Percentiles rank a stretch among this genome's conserved stretches.
Evolutionary conservation across 257 asterid genomes (phyloP).

Genomic region (Marsdenia floribunda): DNA sequence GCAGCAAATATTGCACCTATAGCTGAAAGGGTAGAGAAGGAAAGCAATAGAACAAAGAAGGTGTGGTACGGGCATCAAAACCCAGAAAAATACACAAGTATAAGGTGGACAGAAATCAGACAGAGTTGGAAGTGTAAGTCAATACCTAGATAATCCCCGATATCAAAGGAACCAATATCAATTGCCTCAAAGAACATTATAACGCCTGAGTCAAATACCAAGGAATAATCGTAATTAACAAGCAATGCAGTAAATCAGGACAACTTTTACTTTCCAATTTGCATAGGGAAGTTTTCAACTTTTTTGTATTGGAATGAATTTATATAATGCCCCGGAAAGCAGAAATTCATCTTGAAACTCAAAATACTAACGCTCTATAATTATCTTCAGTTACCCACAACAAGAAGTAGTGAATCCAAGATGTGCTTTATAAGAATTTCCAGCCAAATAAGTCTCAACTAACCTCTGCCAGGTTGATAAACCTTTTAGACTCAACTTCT

Average conservation of each 20-base stretch:
- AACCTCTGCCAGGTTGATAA: neutral
- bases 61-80: neutral
- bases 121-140: neutral
- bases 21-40: constrained; percentile 18
- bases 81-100: neutral
- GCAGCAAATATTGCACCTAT: constrained; percentile 47
- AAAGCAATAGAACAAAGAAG: neutral
- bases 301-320: neutral
- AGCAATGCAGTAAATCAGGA: neutral
- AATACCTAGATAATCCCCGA: constrained; percentile 47
- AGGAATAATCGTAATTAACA: neutral
- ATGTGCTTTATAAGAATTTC: neutral
- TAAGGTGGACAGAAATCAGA: constrained; percentile 6
- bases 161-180: constrained; percentile 26
- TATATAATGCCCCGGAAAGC: neutral
- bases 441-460: neutral
- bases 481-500: neutral
- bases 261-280: neutral
- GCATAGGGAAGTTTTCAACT: neutral
- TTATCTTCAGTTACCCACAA: neutral
- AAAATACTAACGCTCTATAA: neutral
- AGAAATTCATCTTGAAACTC: neutral
- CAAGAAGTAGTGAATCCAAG: neutral
- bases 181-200: constrained; percentile 21
- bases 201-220: constrained; percentile 23